These are phyloP conservation scores for Aspergillus sp. DNA, from an alignment of 2,329 filamentous ascomycete species.

Conservation along the genomic window DNA sequence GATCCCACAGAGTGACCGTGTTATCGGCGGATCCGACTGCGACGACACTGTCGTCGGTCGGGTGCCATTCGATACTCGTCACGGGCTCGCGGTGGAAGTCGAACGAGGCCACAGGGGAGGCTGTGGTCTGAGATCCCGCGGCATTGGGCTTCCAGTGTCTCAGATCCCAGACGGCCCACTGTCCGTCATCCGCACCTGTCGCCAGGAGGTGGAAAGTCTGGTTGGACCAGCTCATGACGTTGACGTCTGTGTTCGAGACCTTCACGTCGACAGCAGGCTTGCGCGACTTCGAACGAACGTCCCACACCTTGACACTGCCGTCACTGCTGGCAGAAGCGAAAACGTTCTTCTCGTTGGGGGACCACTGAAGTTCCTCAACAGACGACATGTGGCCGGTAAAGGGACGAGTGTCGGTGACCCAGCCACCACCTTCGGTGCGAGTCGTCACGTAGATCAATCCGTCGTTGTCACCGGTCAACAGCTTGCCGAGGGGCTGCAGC, in stretches of 20 bases:
- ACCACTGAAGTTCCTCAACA: constrained; percentile 97
- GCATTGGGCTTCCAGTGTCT: constrained; percentile 81
- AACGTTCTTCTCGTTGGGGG: constrained; percentile 85
- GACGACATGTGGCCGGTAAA: constrained; percentile 83
- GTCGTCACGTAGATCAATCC: constrained; percentile 88
- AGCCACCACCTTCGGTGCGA: constrained; percentile 81
- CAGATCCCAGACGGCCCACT: constrained; percentile 95
- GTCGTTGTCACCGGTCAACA: constrained; percentile 88
- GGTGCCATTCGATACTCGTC: constrained; percentile 95
- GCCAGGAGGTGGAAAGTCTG: constrained; percentile 88
- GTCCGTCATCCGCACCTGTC: constrained; percentile 88
- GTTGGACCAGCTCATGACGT: constrained; percentile 93
- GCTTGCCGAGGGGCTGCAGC: constrained; percentile 73
- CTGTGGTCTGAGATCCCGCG: constrained; percentile 53
- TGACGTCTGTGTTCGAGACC: constrained; percentile 83
- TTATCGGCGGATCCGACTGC: constrained; percentile 90
- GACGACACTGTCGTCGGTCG: constrained; percentile 92
- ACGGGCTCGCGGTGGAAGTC: constrained; percentile 96
- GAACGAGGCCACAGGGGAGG: constrained; percentile 87
- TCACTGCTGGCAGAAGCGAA: constrained; percentile 94
- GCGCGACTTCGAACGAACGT: constrained; percentile 85
- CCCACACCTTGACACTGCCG: constrained; percentile 94
- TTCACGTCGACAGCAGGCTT: constrained; percentile 85
- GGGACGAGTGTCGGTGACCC: constrained; percentile 79
- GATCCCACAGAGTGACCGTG: constrained; percentile 93